Evolutionary conservation across 371 early-diverging fungal species (phyloP), one percentile per base, ranked within the genome.

Genomic region (Mortierella sp.): DNA sequence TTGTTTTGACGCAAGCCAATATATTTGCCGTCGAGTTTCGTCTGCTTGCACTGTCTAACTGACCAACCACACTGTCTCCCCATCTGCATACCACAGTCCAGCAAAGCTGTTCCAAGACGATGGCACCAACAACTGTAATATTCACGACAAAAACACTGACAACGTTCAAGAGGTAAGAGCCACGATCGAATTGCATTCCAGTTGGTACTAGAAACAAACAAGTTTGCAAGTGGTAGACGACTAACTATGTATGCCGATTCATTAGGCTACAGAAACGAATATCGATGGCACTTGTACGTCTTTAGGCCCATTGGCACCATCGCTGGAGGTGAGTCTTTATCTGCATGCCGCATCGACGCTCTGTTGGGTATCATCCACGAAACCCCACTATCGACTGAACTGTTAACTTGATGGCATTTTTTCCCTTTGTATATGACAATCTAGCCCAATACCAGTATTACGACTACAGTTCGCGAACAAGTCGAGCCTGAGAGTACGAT

Each of bases 271-370:
- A 72, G 39, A 11, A 41, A 55, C 13, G 7, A 40, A 16, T 19
- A 55, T 19, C 29, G 13, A 6, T 40, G 44, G n/a, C 29, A 34
- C 40, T 44, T 9, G 14, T 22, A 14, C 37, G 24, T 1, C 31
- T 0, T 52, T 44, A 16, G 41, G 69, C 26, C 69, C 64, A n/a
- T 64, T 77, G 65, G 73, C 73, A 6, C 73, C 77, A 3, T 70
- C 74, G 13, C 44, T 73, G 64, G 79, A 74, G 73, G 78, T 73
- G 40, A 71, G 43, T n/a, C n/a, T n/a, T n/a, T n/a, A n/a, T n/a
- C n/a, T n/a, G n/a, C n/a, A n/a, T n/a, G n/a, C n/a, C n/a, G n/a
- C n/a, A n/a, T n/a, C n/a, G n/a, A n/a, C n/a, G n/a, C n/a, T n/a
- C n/a, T n/a, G n/a, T n/a, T n/a, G n/a, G n/a, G n/a, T n/a, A n/a